Base-by-base conservation (phyloP, 1,284 basidiomycete genomes). In the Irpex sp. region DNA sequence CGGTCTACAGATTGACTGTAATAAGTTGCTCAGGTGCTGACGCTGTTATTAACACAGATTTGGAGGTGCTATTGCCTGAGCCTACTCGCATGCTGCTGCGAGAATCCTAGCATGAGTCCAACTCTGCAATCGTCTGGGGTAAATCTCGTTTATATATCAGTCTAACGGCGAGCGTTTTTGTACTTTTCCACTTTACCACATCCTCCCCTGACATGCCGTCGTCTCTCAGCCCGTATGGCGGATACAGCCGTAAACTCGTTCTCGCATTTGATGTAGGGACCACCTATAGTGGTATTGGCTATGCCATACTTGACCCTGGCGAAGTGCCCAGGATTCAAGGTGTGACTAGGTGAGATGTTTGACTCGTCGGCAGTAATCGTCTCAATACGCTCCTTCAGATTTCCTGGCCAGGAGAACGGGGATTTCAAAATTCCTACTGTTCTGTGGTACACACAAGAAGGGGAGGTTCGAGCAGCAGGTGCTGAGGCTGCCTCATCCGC, bases 371-470 rank as follows among this genome's bases (percentile, higher is more conserved):
- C 11, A n/a, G 21, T 52, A 17, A 19, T 19, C 17, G 19, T 52
- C 9, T 52, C 21, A 9, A 31, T 9, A 17, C 9, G n/a, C 11
- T 52, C 36, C 34, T 64, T 44, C 57, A 82, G 82, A 54, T 81
- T 76, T 61, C 79, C 80, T 8, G 78, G 76, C 0, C 79, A 63
- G 38, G 57, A 57, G 13, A 52, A 55, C 21, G 62, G 62, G 2
- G 62, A 63, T 26, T 82, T 79, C 13, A 87, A 86, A 70, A 84
- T 87, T 31, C 85, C 85, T 4, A 81, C 84, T 0, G 74, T 85
- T 37, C 70, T 87, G 11, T 86, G 80, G 67, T 87, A 87, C 68
- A 80, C 83, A 64, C 68, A 68, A 19, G 65, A 74, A 4, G 84
- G 85, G 0, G 70, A 66, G 0, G 75, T 82, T 15, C 73, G 77